Conservation (phyloP, 2,329 filamentous ascomycete genomes). For the Coleophoma crateriformis region DNA sequence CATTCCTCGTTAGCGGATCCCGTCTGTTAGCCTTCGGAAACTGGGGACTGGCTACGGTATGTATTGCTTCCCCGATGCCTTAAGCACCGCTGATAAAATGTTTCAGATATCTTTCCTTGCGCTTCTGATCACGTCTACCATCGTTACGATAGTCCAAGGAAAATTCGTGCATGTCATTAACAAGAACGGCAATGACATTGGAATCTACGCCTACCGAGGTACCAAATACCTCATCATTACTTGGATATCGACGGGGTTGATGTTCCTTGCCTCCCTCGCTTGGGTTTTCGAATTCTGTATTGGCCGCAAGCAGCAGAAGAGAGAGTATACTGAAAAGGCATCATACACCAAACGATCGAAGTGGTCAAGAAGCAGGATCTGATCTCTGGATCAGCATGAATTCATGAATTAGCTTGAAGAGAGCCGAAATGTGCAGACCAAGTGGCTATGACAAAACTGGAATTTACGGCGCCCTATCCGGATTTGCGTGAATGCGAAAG, state of each 20-base stretch:
- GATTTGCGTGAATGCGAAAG: no score
- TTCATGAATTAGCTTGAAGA: no score
- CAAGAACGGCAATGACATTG: slow-evolving; percentile 24
- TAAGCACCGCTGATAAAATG: slow-evolving; percentile 27
- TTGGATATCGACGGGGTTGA: slow-evolving; percentile 47
- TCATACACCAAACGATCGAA: no score
- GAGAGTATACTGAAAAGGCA: slow-evolving; percentile 21
- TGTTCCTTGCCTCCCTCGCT: slow-evolving; percentile 28
- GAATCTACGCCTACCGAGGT: slow-evolving; percentile 34
- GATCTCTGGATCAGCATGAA: no score
- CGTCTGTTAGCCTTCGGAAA: slow-evolving; percentile 43
- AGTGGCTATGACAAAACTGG: no score
- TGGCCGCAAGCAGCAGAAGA: slow-evolving; percentile 12
- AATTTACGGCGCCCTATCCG: no score
- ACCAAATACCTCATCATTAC: slow-evolving; percentile 51
- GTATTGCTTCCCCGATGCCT: not conserved
- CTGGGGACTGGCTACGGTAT: slow-evolving; percentile 34
- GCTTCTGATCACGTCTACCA: slow-evolving; percentile 68
- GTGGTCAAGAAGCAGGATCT: no score
- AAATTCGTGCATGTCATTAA: slow-evolving; percentile 46
- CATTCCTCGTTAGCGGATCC: slow-evolving; percentile 35
- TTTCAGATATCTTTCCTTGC: slow-evolving; percentile 37
- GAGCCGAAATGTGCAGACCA: no score
- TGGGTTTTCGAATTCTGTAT: slow-evolving; percentile 24
- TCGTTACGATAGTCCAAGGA: slow-evolving; percentile 57